Conservation (phyloP, 2,329 filamentous ascomycete genomes). For the Emergomyces africanus region DNA sequence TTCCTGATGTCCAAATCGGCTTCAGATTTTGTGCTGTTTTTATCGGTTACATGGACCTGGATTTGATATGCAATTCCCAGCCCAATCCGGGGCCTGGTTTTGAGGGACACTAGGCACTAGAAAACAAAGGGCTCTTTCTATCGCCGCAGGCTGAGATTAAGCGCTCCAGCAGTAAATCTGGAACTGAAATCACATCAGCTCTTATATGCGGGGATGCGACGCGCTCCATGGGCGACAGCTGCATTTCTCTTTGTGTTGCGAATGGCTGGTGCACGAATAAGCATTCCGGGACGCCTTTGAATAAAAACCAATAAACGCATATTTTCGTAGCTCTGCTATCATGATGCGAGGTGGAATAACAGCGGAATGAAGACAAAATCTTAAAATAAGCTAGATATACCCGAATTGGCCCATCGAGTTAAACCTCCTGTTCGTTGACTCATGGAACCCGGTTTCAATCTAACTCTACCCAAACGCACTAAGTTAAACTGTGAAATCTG, state of each 20-base stretch:
- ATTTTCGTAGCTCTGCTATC: not conserved
- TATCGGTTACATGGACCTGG: not conserved
- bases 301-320: not conserved
- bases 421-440: not conserved
- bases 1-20: not conserved
- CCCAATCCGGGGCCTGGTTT: too few relatives aligned
- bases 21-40: not conserved
- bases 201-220: not conserved
- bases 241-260: not conserved
- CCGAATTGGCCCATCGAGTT: not conserved
- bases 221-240: not conserved
- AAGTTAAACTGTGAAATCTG: not conserved
- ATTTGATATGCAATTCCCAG: not conserved
- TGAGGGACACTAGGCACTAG: not conserved
- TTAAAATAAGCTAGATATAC: not conserved
- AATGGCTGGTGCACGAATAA: too few relatives aligned
- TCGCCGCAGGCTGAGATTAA: not conserved
- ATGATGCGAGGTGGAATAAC: not conserved
- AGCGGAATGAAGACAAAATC: not conserved
- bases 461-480: not conserved
- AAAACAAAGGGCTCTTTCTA: not conserved
- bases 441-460: not conserved
- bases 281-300: not conserved
- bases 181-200: not conserved
- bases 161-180: not conserved